Conservation (phyloP, 192 early-diverging fungal genomes). For the Linnemannia schmuckeri region DNA sequence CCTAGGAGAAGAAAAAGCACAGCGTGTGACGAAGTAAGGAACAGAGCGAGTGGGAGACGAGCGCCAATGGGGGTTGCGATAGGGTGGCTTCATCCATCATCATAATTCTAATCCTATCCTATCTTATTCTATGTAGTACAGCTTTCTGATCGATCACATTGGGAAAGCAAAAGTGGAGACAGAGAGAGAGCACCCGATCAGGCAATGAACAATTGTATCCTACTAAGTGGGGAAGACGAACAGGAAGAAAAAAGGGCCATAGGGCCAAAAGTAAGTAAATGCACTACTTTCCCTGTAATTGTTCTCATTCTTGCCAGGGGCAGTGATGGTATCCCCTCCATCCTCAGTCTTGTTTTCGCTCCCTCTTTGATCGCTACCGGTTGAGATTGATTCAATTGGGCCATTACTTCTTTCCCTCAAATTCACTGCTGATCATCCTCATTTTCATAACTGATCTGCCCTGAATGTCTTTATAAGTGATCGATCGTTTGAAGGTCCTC, state of each 20-base stretch:
- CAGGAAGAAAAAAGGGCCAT: background rate
- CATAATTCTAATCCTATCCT: too few species aligned
- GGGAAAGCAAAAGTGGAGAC: background rate
- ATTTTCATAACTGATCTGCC: background rate
- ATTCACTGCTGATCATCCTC: background rate
- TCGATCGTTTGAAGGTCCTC: constrained; percentile 2
- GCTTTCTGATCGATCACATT: background rate
- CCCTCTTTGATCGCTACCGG: background rate
- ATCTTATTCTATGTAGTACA: background rate
- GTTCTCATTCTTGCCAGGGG: background rate
- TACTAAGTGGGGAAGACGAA: background rate
- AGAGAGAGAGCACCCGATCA: background rate
- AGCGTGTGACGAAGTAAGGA: background rate
- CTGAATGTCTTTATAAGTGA: background rate
- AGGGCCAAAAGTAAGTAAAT: background rate
- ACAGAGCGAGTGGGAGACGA: background rate
- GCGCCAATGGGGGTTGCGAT: background rate
- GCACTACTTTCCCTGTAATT: background rate
- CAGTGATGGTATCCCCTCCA: background rate
- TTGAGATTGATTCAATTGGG: background rate
- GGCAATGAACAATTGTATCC: background rate
- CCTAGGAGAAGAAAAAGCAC: background rate
- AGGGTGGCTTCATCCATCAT: background rate
- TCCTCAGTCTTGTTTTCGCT: background rate
- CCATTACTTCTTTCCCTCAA: background rate